Evolutionary conservation across 306 rosid genomes (phyloP), one percentile per base, ranked within the genome.

Genomic region (Pachyrhizus erosus): DNA sequence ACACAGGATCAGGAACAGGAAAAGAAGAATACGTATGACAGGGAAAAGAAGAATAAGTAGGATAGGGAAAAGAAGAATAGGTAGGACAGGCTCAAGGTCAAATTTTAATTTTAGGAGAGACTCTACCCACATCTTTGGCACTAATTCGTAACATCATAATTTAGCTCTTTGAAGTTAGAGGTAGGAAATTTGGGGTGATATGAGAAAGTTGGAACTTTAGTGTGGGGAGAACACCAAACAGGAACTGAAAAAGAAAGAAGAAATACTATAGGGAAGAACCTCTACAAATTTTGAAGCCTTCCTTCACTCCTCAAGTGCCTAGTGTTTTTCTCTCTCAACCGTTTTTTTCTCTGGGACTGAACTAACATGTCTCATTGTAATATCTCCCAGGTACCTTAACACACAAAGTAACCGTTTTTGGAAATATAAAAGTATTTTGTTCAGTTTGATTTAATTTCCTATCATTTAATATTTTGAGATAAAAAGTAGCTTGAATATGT

Each of bases 1-100:
- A 34, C 26, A 15, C 49, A 67, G 73, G 73, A 21, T 20, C 73
- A 1, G 51, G 74, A 39, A 39, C 77, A 91, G 97, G 95, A 70
- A 87, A 87, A 40, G 74, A 68, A 68, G 74, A 40, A 68, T 40
- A 20, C 10, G 73, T 12, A 18, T 12, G 71, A 65, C 8, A 21
- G 74, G 74, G n/a, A 69, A 42, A 69, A 69, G 74, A 69, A 42
- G 74, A 69, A 40, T 69, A 2, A 6, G 33, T 68, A 67, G 74
- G 75, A 42, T 5, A 5, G 55, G 75, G 33, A 42, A 69, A 69
- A 42, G 75, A 42, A 23, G 75, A 42, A 40, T 42, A 6, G 9
- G 34, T 69, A 42, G 57, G 57, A 24, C 23, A 70, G 37, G 57
- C 37, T 21, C 57, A 14, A 43, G 57, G 20, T 40, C 74, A 23